These are phyloP conservation scores for Pinus taeda DNA, from an alignment of 75 land plant genomes.

Conservation along the genomic window DNA sequence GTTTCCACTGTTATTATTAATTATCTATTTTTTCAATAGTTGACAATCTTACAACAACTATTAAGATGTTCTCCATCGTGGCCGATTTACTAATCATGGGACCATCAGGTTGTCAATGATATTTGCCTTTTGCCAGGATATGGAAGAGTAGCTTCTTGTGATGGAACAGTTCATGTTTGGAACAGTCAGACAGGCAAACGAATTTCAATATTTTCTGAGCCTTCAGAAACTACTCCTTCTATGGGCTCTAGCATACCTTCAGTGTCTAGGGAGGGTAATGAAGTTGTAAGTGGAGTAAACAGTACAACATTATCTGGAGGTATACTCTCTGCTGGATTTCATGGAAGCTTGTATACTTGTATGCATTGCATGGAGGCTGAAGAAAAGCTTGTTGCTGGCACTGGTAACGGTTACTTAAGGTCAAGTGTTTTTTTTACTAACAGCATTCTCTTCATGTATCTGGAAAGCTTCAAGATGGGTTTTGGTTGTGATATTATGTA, in stretches of 20 bases:
- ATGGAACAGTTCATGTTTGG: constrained; percentile 89
- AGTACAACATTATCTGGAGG: constrained; percentile 48
- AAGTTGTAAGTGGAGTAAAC: constrained; percentile 40
- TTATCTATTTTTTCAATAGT: neutral
- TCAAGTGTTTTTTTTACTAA: constrained; percentile 13
- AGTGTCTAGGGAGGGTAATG: constrained; percentile 24
- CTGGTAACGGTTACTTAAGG: constrained; percentile 88
- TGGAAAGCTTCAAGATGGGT: neutral
- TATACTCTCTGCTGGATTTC: constrained; percentile 52
- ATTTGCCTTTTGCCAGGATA: constrained; percentile 52
- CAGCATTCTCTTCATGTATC: neutral
- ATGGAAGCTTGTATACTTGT: constrained; percentile 73
- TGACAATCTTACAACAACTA: neutral
- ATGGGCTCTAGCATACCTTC: constrained; percentile 21
- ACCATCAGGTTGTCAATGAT: constrained; percentile 85
- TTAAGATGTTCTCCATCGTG: constrained; percentile 6
- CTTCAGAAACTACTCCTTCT: constrained; percentile 35
- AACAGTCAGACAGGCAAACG: constrained; percentile 69
- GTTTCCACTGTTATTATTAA: neutral
- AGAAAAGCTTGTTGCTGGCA: constrained; percentile 70
- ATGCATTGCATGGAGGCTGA: constrained; percentile 59
- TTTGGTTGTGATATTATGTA: neutral
- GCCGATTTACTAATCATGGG: neutral
- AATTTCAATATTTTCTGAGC: constrained; percentile 56
- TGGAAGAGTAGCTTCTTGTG: constrained; percentile 88